Base-by-base conservation (phyloP, 2,329 filamentous ascomycete genomes). In the Penicillium verrucosum region DNA sequence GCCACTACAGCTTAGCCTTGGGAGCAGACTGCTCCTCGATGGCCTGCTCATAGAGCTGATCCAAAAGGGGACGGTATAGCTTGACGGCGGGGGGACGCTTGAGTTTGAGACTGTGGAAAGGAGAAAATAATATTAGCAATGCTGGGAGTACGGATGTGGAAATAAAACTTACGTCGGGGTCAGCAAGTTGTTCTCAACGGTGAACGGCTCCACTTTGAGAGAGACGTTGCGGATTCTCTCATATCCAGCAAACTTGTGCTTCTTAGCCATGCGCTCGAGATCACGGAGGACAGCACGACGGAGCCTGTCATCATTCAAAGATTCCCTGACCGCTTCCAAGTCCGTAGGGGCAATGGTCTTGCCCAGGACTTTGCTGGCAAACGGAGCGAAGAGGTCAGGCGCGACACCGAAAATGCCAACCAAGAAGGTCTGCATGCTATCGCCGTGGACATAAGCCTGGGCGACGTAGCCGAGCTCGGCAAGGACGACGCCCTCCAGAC, bases 401-500 rank as follows among this genome's bases (percentile, higher is more conserved):
- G 96, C 89, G 43, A 99, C 82, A 56, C 92, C 94, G 59, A 97
- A 93, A 60, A 99, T 84, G 49, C 81, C 92, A 1, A 99, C 92
- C 10, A 97, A 81, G 70, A 83, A 86, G 0, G 89, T 87, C 79
- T 97, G 87, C 60, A 88, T 83, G 60, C 86, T 85, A 71, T 97
- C 93, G 40, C 94, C 94, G 76, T 99, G 93, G 27, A 97, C 90
- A 70, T 90, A 97, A 3, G 88, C 92, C 70, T 89, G 88, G 23
- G 86, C 84, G 27, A 97, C 78, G 65, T 92, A 86, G 62, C 85
- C 88, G 60, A 87, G 87, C 77, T 89, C 92, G 61, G 89, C 90
- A 60, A 95, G 81, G 74, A 92, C 95, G 36, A 96, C 89, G 73
- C 96, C 97, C 80, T 99, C 94, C 70, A 99, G 90, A 56, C 92